Percentiles rank a stretch among this genome's conserved stretches.
These are phyloP conservation scores for Chenopodium berlandieri DNA, from an alignment of 148 eudicot genomes.

Conservation along the genomic window DNA sequence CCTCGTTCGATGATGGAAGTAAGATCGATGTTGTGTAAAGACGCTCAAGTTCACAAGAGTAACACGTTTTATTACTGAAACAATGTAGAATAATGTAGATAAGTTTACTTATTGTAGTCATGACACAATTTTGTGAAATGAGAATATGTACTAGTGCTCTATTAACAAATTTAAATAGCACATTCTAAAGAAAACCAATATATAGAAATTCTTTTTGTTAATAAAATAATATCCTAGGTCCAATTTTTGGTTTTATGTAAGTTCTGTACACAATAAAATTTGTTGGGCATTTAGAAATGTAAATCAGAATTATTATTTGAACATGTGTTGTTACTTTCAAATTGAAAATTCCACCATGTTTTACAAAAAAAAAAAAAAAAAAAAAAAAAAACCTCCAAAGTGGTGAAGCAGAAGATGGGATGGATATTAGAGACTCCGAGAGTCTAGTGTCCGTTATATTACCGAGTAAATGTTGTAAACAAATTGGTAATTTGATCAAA, in stretches of 20 bases:
- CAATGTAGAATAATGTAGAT: slow-evolving; percentile 24
- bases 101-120: not conserved
- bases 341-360: not conserved
- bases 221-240: not conserved
- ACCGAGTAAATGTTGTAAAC: too few relatives aligned
- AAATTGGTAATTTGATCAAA: too few relatives aligned
- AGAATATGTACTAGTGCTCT: not conserved
- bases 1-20: slow-evolving; percentile 71
- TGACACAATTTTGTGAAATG: slow-evolving; percentile 18
- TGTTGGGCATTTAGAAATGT: not conserved
- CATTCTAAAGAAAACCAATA: not conserved
- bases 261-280: too few relatives aligned
- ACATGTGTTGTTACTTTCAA: not conserved
- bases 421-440: too few relatives aligned
- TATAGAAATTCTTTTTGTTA: slow-evolving; percentile 21
- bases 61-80: slow-evolving; percentile 51
- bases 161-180: not conserved
- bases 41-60: slow-evolving; percentile 45
- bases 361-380: too few relatives aligned
- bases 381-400: too few relatives aligned
- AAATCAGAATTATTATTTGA: not conserved
- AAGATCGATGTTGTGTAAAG: slow-evolving; percentile 71
- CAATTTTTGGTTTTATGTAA: not conserved
- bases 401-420: too few relatives aligned
- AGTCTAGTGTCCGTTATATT: too few relatives aligned